phyloP scores from a whole-genome alignment of 306 rosid genomes.

The Pyrus pyrifolia region DNA sequence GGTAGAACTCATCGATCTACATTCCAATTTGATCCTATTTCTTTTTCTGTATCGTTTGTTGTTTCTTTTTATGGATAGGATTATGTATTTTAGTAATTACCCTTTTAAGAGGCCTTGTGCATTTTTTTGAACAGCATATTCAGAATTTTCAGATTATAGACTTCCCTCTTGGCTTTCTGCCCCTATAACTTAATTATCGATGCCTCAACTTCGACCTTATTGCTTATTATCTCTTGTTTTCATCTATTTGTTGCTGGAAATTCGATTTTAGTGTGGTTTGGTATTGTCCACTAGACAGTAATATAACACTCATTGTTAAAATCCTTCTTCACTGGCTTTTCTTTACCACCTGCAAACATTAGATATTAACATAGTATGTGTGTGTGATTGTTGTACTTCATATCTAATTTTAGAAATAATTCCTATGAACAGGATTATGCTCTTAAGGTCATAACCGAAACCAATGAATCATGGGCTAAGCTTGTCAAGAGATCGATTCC shows the following conservation, averaged over 20 bases:
- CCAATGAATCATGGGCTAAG: constrained; percentile 84
- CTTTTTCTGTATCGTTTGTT: too few relatives aligned
- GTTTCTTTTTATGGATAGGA: too few relatives aligned
- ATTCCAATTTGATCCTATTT: too few relatives aligned
- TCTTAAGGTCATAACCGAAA: constrained; percentile 67
- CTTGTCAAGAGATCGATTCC: constrained; percentile 78
- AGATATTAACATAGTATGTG: too few relatives aligned
- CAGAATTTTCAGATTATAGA: neutral
- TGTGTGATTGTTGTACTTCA: neutral
- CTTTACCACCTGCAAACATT: too few relatives aligned
- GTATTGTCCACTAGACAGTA: neutral
- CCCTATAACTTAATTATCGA: neutral
- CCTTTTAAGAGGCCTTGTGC: too few relatives aligned
- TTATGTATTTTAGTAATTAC: too few relatives aligned
- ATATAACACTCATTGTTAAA: neutral
- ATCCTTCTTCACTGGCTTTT: neutral
- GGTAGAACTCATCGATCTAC: too few relatives aligned
- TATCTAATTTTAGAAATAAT: neutral
- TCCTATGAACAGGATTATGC: constrained; percentile 59
- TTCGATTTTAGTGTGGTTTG: too few relatives aligned
- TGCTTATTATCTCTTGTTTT: neutral
- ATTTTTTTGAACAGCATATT: neutral
- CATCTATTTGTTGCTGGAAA: neutral
- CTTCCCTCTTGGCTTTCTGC: neutral
- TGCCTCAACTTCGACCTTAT: neutral